Base-by-base conservation (phyloP, 2,329 filamentous ascomycete genomes). In the Cadophora sp. region DNA sequence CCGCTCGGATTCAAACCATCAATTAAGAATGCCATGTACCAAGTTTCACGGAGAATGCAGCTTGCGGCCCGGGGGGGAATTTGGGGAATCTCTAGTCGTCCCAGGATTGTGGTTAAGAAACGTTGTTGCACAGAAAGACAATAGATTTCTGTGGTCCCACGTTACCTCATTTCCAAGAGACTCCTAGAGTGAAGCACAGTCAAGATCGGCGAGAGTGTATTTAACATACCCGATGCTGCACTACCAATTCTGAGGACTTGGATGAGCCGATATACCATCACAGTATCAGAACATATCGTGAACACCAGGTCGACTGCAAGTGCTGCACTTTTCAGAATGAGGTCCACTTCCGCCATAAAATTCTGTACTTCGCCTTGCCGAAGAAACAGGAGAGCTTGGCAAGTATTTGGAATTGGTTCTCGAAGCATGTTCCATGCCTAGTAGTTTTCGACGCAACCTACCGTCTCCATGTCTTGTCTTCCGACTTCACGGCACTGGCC, bases 391-490 rank as follows among this genome's bases (percentile, higher is more conserved):
- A 43, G 7, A 48, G 26, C 40, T 37, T 62, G 24, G 26, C 43
- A 12, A 48, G 16, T 31, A 22, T 34, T 50, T 50, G 40, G 24
- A 62, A 46, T 62, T 31, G 7, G 8, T 31, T 50, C 59, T 50
- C 59, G 59, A 62, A 62, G 59, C 59, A 62, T 50, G 58, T 61
- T 48, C 58, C 58, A 60, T 46, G 58, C 40, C 26, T 27, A 24
- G 14, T 43, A 16, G 4, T 24, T 19, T 50, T 62, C 40, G 24
- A 48, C 12, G 16, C 40, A 48, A 19, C 16, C 19, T 31, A 14
- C 26, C n/a, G 59, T 46, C 24, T 22, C 40, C 29, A 48, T 27
- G 24, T 48, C 27, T 55, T 27, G 24, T 31, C 27, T 29, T 55
- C 31, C 34, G 43, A 48, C 43, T 48, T 48, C 43, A 48, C 19